Evolutionary conservation across 139 green algal genomes (phyloP), one percentile per base, ranked within the genome.

Genomic region (Micromonas commoda): DNA sequence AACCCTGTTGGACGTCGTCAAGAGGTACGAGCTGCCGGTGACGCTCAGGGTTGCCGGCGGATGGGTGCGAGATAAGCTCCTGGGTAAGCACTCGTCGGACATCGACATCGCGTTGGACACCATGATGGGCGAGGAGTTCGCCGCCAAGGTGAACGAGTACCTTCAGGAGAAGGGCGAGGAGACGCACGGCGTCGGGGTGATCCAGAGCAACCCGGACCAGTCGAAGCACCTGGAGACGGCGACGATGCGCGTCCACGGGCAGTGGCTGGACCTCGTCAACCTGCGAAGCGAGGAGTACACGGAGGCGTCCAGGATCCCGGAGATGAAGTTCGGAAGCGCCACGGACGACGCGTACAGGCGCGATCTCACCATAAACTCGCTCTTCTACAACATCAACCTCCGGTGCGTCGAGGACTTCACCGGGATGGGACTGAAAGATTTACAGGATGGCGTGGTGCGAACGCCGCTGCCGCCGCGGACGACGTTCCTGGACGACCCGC

Each of bases 171-270:
- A 88, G n/a, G 91, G 88, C 31, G 69, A 89, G 73, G 81, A 90
- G 65, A 80, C 66, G 23, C 76, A 80, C 61, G 73, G 80, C n/a
- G 77, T 93, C 20, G 93, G 88, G 0, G 92, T 98, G n/a, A 96
- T 98, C 34, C 85, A 92, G 64, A 88, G 80, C 80, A 99, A 99
- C 75, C 95, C 95, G 0, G 93, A 98, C 23, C 96, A 99, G 84
- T 96, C 89, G 24, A 99, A 99, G 89, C 95, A 99, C 82, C 83
- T 99, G 77, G 95, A 99, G 82, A 99, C 95, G 21, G 95, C 95
- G 1, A 88, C 88, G 63, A 96, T 98, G 82, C 89, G 66, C 24
- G 74, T 80, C 3, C 60, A 52, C n/a, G 83, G 79, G n/a, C 63
- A 85, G 35, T 89, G 84, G 89, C 88, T 99, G 26, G 95, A 99